These are phyloP conservation scores for Capsicum pubescens DNA, from an alignment of 257 asterid species.

Conservation along the genomic window DNA sequence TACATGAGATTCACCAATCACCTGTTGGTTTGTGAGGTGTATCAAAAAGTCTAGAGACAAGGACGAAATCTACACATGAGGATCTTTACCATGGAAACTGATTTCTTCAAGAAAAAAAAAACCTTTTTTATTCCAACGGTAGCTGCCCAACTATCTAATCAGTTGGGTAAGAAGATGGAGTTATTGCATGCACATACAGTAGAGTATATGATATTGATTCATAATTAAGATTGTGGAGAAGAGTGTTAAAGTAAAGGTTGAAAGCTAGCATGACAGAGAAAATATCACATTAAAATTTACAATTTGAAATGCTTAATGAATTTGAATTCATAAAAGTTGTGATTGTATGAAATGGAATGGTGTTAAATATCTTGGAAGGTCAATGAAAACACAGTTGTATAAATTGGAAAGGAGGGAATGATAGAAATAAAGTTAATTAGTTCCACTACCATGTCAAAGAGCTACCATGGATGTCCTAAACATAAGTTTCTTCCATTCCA, in stretches of 20 bases:
- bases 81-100: not conserved
- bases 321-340: not conserved
- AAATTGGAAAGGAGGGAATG: not conserved
- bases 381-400: not conserved
- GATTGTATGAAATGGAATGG: not conserved
- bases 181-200: not conserved
- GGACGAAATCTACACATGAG: not conserved
- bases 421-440: constrained; percentile 7
- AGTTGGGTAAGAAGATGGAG: not conserved
- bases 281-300: constrained; percentile 5
- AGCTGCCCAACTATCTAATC: not conserved
- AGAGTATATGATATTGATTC: not conserved
- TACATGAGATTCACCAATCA: constrained; percentile 1
- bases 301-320: not conserved
- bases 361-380: not conserved
- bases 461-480: constrained; percentile 16
- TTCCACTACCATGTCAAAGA: not conserved
- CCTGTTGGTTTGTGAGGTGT: not conserved
- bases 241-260: not conserved
- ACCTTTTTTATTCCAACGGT: not conserved
- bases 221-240: not conserved
- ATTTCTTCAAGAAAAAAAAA: not conserved
- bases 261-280: not conserved
- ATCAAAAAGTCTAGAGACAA: not conserved
- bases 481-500: not conserved